Percentiles rank a stretch among this genome's conserved stretches.
These are phyloP conservation scores for Parathielavia hyrcaniae DNA, from an alignment of 495 filamentous ascomycete genomes.

Conservation along the genomic window DNA sequence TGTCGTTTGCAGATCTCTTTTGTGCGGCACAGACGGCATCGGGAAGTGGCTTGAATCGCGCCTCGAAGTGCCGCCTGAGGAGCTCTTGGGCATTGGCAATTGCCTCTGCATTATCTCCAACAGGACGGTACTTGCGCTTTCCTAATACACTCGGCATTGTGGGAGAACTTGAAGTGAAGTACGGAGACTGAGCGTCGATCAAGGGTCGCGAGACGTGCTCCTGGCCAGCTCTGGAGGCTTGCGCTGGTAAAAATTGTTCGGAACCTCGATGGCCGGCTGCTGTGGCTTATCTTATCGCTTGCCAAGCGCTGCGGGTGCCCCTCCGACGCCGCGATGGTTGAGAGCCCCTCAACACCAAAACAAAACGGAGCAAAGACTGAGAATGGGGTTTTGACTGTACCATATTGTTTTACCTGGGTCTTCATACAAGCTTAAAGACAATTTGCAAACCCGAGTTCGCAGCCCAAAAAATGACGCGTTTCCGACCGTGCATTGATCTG, in stretches of 20 bases:
- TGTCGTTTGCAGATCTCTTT: conserved; percentile 22
- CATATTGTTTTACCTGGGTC: too few species aligned
- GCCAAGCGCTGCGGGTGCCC: conserved; percentile 14
- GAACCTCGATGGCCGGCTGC: conserved; percentile 13
- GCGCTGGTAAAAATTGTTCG: conserved; percentile 5
- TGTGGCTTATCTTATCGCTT: conserved; percentile 21
- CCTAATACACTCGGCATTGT: conserved; percentile 37
- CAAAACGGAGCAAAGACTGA: background rate
- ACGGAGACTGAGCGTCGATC: background rate
- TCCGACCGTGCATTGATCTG: conserved; percentile 93
- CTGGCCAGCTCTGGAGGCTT: background rate
- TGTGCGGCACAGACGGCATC: conserved; percentile 21
- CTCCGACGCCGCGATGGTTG: conserved; percentile 1
- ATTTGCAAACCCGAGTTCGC: too few species aligned
- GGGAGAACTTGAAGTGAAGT: background rate
- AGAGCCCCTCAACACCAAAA: background rate
- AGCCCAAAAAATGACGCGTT: conserved; percentile 68
- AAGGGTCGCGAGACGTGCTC: background rate
- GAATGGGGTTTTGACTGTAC: too few species aligned
- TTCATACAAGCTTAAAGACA: too few species aligned
- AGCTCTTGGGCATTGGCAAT: conserved; percentile 42
- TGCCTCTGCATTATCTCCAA: conserved; percentile 26
- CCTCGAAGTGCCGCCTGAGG: conserved; percentile 79
- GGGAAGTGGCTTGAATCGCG: conserved; percentile 70
- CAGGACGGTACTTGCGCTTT: conserved; percentile 37